Conservation (phyloP, 1,284 basidiomycete genomes). For the Bjerkandera adusta region DNA sequence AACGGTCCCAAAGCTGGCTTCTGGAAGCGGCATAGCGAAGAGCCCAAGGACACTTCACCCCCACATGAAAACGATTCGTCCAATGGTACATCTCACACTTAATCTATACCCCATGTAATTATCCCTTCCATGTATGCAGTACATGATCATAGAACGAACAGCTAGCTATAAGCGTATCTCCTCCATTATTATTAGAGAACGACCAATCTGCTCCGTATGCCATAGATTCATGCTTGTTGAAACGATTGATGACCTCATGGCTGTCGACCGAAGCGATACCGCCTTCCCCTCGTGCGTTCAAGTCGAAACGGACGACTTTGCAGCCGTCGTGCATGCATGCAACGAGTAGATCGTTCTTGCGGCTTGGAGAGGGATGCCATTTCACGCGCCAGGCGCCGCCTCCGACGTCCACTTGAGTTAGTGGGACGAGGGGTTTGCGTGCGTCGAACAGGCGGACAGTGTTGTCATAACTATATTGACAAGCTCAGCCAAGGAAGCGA, state of each 20-base stretch:
- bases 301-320: constrained; percentile 68
- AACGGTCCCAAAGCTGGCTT: constrained; percentile 54
- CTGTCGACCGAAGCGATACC: constrained; percentile 13
- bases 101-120: constrained; percentile 13
- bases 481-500: neutral
- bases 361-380: constrained; percentile 78
- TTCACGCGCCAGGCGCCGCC: constrained; percentile 97
- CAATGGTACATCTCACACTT: neutral
- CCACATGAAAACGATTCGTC: constrained; percentile 7
- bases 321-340: constrained; percentile 99
- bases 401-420: constrained; percentile 69
- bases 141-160: constrained; percentile 97
- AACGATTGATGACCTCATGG: constrained; percentile 53
- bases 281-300: constrained; percentile 17
- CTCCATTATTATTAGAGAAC: constrained; percentile 33
- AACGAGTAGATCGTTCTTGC: constrained; percentile 73
- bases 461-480: constrained; percentile 76
- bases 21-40: constrained; percentile 40
- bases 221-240: constrained; percentile 80
- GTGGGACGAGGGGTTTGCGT: constrained; percentile 61
- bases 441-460: constrained; percentile 83
- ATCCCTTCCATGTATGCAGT: constrained; percentile 80
- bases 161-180: constrained; percentile 69
- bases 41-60: constrained; percentile 19
- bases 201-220: constrained; percentile 98